A percentile compares a stretch with the other conserved stretches of the same genome.
These are phyloP conservation scores for Cornus kousa DNA, from an alignment of 148 eudicot species.

Conservation along the genomic window DNA sequence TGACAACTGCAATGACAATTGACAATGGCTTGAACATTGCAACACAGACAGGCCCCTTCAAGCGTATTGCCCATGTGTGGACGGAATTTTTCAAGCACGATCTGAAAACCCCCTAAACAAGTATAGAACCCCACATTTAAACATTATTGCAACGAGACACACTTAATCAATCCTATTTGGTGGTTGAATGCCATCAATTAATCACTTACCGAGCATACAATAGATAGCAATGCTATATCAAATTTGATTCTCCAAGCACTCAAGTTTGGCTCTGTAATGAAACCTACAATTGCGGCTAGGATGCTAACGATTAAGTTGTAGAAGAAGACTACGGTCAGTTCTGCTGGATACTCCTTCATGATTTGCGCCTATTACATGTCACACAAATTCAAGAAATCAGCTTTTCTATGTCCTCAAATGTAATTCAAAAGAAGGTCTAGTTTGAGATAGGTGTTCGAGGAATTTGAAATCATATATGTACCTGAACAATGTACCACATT, in stretches of 20 bases:
- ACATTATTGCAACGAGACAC: not conserved
- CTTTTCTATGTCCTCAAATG: not conserved
- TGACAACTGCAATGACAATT: constrained; percentile 68
- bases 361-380: constrained; percentile 45
- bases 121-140: not conserved
- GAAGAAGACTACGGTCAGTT: constrained; percentile 63
- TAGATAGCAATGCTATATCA: constrained; percentile 55
- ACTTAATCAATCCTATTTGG: not conserved
- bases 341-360: constrained; percentile 70
- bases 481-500: constrained; percentile 71
- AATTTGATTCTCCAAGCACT: constrained; percentile 51
- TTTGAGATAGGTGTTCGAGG: not conserved
- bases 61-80: constrained; percentile 54
- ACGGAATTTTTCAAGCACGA: constrained; percentile 43
- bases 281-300: constrained; percentile 39
- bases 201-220: constrained; percentile 52
- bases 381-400: not conserved
- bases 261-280: constrained; percentile 39
- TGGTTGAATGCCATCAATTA: not conserved
- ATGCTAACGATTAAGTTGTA: constrained; percentile 49
- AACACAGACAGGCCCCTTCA: constrained; percentile 65
- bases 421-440: not conserved
- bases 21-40: constrained; percentile 83
- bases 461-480: constrained; percentile 8
- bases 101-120: constrained; percentile 42